A percentile compares a stretch with the other conserved stretches of the same genome.
These are phyloP conservation scores for Acidomyces sp. DNA, from an alignment of 495 filamentous ascomycete species.

Conservation along the genomic window DNA sequence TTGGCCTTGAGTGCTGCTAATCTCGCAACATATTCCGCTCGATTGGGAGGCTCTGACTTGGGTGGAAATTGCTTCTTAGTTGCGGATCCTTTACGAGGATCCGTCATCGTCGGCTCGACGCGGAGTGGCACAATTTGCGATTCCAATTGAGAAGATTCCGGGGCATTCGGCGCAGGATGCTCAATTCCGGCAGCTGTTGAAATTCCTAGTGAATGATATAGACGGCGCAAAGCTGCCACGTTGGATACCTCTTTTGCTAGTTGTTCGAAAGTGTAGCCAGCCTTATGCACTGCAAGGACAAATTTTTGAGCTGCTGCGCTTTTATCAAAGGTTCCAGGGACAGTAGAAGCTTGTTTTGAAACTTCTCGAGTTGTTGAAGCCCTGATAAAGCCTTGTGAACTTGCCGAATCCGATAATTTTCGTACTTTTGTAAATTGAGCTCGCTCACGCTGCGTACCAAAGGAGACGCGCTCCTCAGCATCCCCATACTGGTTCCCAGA, in stretches of 20 bases:
- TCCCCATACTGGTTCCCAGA: neutral
- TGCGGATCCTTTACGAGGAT: neutral
- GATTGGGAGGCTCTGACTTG: neutral
- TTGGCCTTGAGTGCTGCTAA: slow-evolving; percentile 6
- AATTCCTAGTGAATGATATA: slow-evolving; percentile 10
- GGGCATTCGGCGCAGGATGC: neutral
- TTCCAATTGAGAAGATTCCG: neutral
- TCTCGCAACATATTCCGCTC: slow-evolving; percentile 10
- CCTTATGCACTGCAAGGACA: slow-evolving; percentile 10
- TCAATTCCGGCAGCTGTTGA: too few species aligned
- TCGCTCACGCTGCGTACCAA: too few species aligned
- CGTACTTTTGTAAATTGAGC: too few species aligned
- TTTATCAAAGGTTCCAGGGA: neutral
- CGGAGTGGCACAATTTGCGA: neutral
- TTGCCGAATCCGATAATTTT: too few species aligned
- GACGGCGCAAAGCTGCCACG: slow-evolving; percentile 5
- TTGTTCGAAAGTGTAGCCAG: slow-evolving; percentile 17
- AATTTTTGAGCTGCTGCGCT: slow-evolving; percentile 5
- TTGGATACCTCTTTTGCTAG: slow-evolving; percentile 9
- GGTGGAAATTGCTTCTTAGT: slow-evolving; percentile 1
- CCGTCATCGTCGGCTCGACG: too few species aligned
- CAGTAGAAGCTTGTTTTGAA: too few species aligned
- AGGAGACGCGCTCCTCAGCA: neutral
- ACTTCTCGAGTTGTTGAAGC: too few species aligned
- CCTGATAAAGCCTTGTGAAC: too few species aligned